These are phyloP conservation scores for Trichosanthes truncata DNA, from an alignment of 306 rosid species.

Conservation along the genomic window DNA sequence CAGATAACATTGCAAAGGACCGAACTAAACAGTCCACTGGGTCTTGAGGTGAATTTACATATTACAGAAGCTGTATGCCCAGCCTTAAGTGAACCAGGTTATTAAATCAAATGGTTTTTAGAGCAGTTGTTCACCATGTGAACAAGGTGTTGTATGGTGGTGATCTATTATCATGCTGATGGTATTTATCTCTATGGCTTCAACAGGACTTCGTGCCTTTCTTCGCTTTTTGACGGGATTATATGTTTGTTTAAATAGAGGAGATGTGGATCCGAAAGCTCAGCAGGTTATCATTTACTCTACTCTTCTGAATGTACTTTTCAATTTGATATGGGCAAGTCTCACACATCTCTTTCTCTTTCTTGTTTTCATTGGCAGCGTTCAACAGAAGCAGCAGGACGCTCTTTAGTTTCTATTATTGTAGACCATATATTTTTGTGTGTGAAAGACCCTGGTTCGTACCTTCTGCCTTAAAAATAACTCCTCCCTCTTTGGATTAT, in stretches of 20 bases:
- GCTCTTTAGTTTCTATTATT: conserved; percentile 69
- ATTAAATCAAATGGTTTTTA: neutral
- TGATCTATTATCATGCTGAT: conserved; percentile 9
- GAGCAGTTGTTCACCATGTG: conserved; percentile 10
- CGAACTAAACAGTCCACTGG: conserved; percentile 80
- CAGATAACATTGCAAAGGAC: conserved; percentile 90
- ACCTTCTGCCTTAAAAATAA: conserved; percentile 9
- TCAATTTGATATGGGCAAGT: neutral
- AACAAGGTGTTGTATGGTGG: neutral
- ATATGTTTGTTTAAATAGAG: conserved; percentile 79
- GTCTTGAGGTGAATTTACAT: conserved; percentile 86
- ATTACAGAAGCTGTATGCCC: conserved; percentile 88
- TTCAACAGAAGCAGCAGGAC: conserved; percentile 77
- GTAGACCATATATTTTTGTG: conserved; percentile 91
- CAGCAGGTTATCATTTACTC: conserved; percentile 46
- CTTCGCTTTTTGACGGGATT: conserved; percentile 83
- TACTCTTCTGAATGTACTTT: conserved; percentile 2
- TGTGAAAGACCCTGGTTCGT: conserved; percentile 79
- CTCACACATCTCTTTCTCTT: conserved; percentile 19
- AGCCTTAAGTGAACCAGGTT: conserved; percentile 89
- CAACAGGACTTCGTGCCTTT: conserved; percentile 85
- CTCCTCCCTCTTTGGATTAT: neutral
- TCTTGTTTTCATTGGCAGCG: conserved; percentile 41
- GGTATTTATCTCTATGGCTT: neutral
- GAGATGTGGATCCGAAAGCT: conserved; percentile 63